phyloP scores from a whole-genome alignment of 768 basidiomycete species.

The Termitomyces sp. region DNA sequence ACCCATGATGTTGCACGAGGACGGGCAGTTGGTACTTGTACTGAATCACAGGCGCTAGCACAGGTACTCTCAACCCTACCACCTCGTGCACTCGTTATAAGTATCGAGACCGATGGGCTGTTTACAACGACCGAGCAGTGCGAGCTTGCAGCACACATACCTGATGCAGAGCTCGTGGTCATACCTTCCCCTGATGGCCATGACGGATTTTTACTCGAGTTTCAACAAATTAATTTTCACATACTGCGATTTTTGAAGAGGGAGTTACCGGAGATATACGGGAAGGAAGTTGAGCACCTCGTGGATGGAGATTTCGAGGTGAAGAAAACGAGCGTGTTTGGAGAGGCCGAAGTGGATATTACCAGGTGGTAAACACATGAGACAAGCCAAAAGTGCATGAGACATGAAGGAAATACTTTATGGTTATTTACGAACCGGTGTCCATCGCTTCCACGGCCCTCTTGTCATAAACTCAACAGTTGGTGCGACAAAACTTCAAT shows the following conservation, averaged over 20 bases:
- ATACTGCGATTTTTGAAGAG: conserved; percentile 67
- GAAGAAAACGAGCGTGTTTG: conserved; percentile 93
- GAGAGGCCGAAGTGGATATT: conserved; percentile 94
- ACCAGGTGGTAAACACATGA: conserved; percentile 62
- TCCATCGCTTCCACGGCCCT: too few relatives aligned
- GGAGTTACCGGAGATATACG: conserved; percentile 54
- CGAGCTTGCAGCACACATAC: conserved; percentile 77
- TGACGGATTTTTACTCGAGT: conserved; percentile 97
- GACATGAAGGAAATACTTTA: too few relatives aligned
- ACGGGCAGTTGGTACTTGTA: conserved; percentile 25
- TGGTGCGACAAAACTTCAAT: too few relatives aligned
- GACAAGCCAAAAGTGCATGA: too few relatives aligned
- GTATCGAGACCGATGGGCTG: background rate
- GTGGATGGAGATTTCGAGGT: conserved; percentile 60
- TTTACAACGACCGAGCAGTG: conserved; percentile 91
- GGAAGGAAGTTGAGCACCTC: conserved; percentile 15
- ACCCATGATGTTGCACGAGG: conserved; percentile 86
- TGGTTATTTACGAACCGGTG: too few relatives aligned
- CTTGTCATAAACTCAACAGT: too few relatives aligned
- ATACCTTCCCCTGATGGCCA: conserved; percentile 89
- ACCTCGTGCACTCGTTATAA: background rate
- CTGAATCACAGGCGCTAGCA: background rate
- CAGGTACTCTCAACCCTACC: background rate
- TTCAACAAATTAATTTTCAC: conserved; percentile 86
- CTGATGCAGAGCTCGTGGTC: conserved; percentile 74